Evolutionary conservation across 768 basidiomycete genomes (phyloP).

Genomic region (Astraeus odoratus): DNA sequence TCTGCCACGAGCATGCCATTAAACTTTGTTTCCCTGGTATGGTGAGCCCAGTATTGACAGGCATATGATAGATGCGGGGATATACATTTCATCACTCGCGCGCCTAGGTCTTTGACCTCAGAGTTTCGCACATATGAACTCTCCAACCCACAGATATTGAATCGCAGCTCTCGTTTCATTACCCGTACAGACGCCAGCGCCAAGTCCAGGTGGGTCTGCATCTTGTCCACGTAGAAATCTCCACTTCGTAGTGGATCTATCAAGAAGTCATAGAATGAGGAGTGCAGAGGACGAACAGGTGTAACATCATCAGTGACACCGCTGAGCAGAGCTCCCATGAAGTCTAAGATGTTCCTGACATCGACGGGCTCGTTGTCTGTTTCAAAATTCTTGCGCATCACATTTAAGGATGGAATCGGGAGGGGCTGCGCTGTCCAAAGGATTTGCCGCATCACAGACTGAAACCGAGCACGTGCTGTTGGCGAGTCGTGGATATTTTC

Average conservation of each 20-base stretch:
- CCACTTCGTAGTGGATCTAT: constrained; percentile 6
- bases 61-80: neutral
- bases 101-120: constrained; percentile 9
- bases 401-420: neutral
- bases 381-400: neutral
- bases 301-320: neutral
- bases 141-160: constrained; percentile 29
- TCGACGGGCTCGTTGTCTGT: neutral
- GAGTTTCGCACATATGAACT: constrained; percentile 24
- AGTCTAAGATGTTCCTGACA: neutral
- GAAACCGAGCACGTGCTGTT: neutral
- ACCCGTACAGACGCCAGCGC: constrained; percentile 16
- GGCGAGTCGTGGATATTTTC: neutral
- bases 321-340: constrained; percentile 3
- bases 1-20: neutral
- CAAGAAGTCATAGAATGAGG: constrained; percentile 23
- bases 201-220: constrained; percentile 1
- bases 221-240: neutral
- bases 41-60: neutral
- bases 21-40: neutral
- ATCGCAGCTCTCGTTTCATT: constrained; percentile 25
- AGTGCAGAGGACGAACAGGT: constrained; percentile 15
- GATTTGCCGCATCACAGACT: constrained; percentile 5
- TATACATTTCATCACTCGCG: neutral
- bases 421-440: constrained; percentile 1